Evolutionary conservation across 768 basidiomycete genomes (phyloP).

Genomic region (Cystobasidium tubakii): DNA sequence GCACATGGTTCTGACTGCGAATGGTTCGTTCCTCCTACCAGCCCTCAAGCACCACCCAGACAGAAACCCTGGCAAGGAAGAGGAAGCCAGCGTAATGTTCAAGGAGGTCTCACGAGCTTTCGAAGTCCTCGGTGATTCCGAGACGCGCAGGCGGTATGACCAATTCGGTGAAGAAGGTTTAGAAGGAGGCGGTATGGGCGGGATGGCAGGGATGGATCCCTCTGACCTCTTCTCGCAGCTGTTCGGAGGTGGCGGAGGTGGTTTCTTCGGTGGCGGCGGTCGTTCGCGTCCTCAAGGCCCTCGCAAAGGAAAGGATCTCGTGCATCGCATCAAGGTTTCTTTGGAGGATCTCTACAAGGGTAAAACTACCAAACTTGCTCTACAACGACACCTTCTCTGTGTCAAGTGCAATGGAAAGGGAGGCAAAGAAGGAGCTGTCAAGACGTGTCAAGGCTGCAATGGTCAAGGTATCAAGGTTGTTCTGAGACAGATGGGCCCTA

Average conservation of each 20-base stretch:
- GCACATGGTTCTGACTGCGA: not conserved
- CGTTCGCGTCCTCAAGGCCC: constrained; percentile 60
- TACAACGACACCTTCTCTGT: constrained; percentile 92
- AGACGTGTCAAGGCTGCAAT: constrained; percentile 66
- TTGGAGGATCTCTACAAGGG: constrained; percentile 98
- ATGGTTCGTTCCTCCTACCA: constrained; percentile 43
- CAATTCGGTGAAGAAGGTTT: constrained; percentile 73
- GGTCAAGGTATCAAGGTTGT: constrained; percentile 88
- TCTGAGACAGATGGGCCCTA: constrained; percentile 94
- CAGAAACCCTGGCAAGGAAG: constrained; percentile 70
- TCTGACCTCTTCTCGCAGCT: constrained; percentile 98
- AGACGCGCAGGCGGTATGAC: constrained; percentile 59
- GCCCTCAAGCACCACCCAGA: constrained; percentile 95
- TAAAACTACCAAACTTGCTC: constrained; percentile 93
- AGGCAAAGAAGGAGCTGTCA: constrained; percentile 93
- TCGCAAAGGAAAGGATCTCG: constrained; percentile 94
- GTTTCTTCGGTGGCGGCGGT: constrained; percentile 59
- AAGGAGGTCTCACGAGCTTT: constrained; percentile 93
- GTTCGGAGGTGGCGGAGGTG: constrained; percentile 64
- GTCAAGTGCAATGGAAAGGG: constrained; percentile 89
- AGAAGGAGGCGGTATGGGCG: constrained; percentile 79
- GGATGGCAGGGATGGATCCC: constrained; percentile 85
- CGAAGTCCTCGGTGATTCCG: constrained; percentile 68
- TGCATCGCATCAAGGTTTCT: constrained; percentile 91
- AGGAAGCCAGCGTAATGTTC: constrained; percentile 79